Evolutionary conservation across 768 basidiomycete species (phyloP), one percentile per base, ranked within the genome.

Genomic region (Lyophyllum shimeji): DNA sequence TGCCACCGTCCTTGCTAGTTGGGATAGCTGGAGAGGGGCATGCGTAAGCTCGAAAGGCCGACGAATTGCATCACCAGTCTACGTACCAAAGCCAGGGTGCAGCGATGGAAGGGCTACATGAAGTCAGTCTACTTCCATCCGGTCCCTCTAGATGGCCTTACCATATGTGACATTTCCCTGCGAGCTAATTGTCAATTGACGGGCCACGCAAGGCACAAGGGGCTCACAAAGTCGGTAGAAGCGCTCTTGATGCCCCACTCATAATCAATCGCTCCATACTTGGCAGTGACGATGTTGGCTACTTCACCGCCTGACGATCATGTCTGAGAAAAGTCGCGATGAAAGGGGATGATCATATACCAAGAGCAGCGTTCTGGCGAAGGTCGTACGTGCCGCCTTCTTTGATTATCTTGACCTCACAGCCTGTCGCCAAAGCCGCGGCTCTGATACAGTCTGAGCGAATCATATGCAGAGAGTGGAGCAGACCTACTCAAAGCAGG

Each of bases 191-290:
- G 40, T 50, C 34, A n/a, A 20, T 31, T 17, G 37, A 11, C 54
- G n/a, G 18, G 29, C 48, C 37, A n/a, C 11, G 34, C 17, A 23
- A 24, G 29, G 1, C 12, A 40, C 33, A 27, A 8, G 21, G 37
- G 6, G 73, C 87, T 74, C 62, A 91, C 91, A 60, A 93, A 93
- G 66, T 93, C 91, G 2, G 91, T 93, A 4, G 89, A 93, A 12
- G 89, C 90, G 44, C 78, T 78, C 5, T 74, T 71, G 61, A 87
- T 87, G 43, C 89, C 85, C 78, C 82, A 85, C 57, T 81, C 79
- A 63, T 84, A 81, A 65, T 87, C 84, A 52, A 87, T 75, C 2
- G 70, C 69, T 0, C 86, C 88, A 55, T 84, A 87, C 52, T 82
- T 82, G 57, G 81, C 83, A 17, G 77, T 70, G 31, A 83, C 77